Conservation (phyloP, 768 basidiomycete genomes). For the Rhodotorula paludigena region DNA sequence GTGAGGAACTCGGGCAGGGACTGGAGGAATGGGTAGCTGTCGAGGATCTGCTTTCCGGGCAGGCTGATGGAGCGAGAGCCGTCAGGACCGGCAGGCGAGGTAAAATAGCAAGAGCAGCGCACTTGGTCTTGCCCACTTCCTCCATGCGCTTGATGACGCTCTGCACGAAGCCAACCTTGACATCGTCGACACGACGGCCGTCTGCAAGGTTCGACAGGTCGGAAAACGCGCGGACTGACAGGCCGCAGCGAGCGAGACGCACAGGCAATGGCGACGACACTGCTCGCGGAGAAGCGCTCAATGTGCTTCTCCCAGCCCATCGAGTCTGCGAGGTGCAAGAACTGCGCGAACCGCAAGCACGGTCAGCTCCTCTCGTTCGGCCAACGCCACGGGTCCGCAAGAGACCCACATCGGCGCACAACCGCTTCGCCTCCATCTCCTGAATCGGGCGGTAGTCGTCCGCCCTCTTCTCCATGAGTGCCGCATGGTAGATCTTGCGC, state of each 20-base stretch:
- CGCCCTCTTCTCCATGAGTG: slow-evolving; percentile 18
- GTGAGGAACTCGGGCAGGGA: slow-evolving; percentile 14
- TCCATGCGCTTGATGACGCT: slow-evolving; percentile 19
- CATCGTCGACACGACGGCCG: slow-evolving; percentile 13
- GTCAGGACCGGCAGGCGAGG: too few relatives aligned
- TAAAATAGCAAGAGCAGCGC: not conserved
- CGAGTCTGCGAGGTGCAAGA: not conserved
- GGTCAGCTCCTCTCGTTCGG: not conserved
- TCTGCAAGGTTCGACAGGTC: not conserved
- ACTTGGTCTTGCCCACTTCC: slow-evolving; percentile 5
- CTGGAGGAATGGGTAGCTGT: slow-evolving; percentile 13
- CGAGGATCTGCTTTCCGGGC: slow-evolving; percentile 15
- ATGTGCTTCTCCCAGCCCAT: slow-evolving; percentile 23
- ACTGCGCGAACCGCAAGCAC: not conserved
- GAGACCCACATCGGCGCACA: slow-evolving; percentile 4
- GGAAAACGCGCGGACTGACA: not conserved
- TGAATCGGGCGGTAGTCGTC: slow-evolving; percentile 20
- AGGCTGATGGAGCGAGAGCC: not conserved
- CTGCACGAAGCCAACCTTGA: slow-evolving; percentile 14
- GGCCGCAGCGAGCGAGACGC: not conserved
- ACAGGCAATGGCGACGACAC: slow-evolving; percentile 5
- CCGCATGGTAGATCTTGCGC: slow-evolving; percentile 15
- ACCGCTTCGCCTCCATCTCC: slow-evolving; percentile 27
- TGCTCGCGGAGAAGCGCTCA: slow-evolving; percentile 19
- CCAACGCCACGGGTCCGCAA: too few relatives aligned